A percentile compares a stretch with the other conserved stretches of the same genome.
These are phyloP conservation scores for Aspergillus neoniger DNA, from an alignment of 2,329 filamentous ascomycete species.

Conservation along the genomic window DNA sequence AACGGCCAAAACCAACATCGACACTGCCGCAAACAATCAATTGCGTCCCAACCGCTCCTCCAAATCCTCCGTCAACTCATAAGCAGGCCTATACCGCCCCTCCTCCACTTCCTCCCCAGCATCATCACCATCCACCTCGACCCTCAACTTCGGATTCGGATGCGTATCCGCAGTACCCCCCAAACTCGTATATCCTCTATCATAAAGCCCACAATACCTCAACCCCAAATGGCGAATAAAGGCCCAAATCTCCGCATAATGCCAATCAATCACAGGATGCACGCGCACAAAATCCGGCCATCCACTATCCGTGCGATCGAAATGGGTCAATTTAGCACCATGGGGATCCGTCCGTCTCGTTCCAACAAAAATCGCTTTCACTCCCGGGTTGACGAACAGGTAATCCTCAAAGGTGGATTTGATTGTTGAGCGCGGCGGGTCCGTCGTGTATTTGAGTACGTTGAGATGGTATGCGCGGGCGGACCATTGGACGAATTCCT, in stretches of 20 bases:
- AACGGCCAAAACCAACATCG: background rate
- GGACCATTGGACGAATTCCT: constrained; percentile 74
- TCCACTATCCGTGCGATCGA: constrained; percentile 81
- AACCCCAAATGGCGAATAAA: constrained; percentile 74
- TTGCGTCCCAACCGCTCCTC: constrained; percentile 78
- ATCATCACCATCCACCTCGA: constrained; percentile 18
- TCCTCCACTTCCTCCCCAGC: constrained; percentile 22
- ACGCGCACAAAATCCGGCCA: constrained; percentile 94
- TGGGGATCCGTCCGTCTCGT: constrained; percentile 92
- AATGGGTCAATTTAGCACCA: constrained; percentile 73
- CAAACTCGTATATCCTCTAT: constrained; percentile 86
- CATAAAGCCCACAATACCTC: constrained; percentile 84
- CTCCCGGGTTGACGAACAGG: constrained; percentile 52
- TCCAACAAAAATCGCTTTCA: constrained; percentile 82
- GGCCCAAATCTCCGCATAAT: constrained; percentile 91
- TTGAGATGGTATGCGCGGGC: constrained; percentile 71
- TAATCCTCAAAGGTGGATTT: constrained; percentile 78
- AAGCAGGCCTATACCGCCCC: constrained; percentile 67
- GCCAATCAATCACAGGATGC: constrained; percentile 97
- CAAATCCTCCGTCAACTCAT: constrained; percentile 71
- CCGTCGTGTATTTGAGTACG: constrained; percentile 69
- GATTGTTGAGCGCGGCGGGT: constrained; percentile 61
- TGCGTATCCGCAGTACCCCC: constrained; percentile 86
- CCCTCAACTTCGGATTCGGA: constrained; percentile 75
- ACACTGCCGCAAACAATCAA: constrained; percentile 24